Percentiles rank a stretch among this genome's conserved stretches.
phyloP scores from a whole-genome alignment of 1,284 basidiomycete species.

The Cystobasidium sp. region DNA sequence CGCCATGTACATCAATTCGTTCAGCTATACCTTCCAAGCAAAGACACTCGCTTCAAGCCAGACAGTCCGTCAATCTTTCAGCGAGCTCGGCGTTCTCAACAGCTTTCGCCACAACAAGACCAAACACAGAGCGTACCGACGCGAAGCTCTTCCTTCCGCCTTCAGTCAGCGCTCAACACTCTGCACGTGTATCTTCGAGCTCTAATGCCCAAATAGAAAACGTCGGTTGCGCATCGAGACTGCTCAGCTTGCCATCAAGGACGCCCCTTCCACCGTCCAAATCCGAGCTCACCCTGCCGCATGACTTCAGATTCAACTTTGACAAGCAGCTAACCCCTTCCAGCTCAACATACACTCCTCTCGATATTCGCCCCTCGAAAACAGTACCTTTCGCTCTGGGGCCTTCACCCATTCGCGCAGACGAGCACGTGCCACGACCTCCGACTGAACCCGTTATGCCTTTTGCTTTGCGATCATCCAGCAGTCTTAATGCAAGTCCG shows the following conservation, averaged over 20 bases:
- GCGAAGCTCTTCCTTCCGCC: conserved; percentile 2
- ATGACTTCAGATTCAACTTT: conserved; percentile 3
- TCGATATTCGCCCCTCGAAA: background rate
- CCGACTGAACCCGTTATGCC: background rate
- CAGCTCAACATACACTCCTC: background rate
- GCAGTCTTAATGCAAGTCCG: conserved; percentile 19
- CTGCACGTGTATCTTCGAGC: too few species aligned
- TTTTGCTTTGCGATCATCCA: background rate
- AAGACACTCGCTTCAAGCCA: background rate
- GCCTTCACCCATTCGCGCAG: conserved; percentile 22
- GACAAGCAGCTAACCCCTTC: background rate
- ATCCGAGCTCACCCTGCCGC: conserved; percentile 20
- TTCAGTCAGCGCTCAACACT: background rate
- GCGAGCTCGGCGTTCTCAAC: background rate
- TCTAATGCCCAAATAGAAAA: too few species aligned
- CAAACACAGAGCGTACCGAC: background rate
- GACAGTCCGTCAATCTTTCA: background rate
- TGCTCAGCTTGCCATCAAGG: background rate
- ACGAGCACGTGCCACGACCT: conserved; percentile 37
- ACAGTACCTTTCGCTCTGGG: conserved; percentile 8
- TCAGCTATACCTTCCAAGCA: too few species aligned
- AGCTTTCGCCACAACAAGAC: background rate
- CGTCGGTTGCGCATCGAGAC: background rate
- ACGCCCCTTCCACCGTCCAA: conserved; percentile 28
- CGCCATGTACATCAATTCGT: too few species aligned